Base-by-base conservation (phyloP, 305 asterid species). In the Solanum chacoense region DNA sequence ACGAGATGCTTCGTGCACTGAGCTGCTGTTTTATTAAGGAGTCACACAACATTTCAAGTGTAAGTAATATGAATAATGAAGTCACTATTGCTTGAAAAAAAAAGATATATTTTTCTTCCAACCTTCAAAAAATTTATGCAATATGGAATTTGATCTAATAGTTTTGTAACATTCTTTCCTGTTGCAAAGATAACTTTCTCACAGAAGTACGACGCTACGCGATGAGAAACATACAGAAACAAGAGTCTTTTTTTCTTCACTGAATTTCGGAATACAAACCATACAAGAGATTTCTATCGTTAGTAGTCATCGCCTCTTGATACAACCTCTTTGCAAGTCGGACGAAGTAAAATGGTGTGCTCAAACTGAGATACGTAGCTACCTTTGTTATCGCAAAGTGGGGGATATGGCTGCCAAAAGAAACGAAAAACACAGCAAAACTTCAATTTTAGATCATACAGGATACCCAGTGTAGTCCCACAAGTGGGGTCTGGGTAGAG, bases 271-370 rank as follows among this genome's bases (percentile, higher is more conserved):
- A 26, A 86, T 69, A 86, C 81, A 86, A 86, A 85, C 6, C 88
- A 37, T 38, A 72, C 88, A 72, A 24, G 18, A 81, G 86, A 28
- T 81, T 72, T 73, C 85, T 67, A 45, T 87, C 88, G 89, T 95
- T 94, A 97, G 91, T 95, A 97, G 94, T 97, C 99, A 69, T 97
- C 98, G 31, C 99, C 99, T 92, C 97, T 95, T 6, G 99, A 97
- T 80, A 97, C 87, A 50, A 97, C 99, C 94, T 97, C 99, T 91
- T 97, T 97, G 97, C 99, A 97, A 20, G 99, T 97, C 24, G 99
- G 99, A 87, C 98, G 99, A 73, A 97, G 99, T 90, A 97, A 93
- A 91, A 97, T 96, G 67, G 99, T 97, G 81, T 97, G 99, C 95
- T 97, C 99, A 24, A 94, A 95, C 89, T 97, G 99, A 81, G 99